Conservation (phyloP, 768 basidiomycete species). For the Kockovaella imperatae region DNA sequence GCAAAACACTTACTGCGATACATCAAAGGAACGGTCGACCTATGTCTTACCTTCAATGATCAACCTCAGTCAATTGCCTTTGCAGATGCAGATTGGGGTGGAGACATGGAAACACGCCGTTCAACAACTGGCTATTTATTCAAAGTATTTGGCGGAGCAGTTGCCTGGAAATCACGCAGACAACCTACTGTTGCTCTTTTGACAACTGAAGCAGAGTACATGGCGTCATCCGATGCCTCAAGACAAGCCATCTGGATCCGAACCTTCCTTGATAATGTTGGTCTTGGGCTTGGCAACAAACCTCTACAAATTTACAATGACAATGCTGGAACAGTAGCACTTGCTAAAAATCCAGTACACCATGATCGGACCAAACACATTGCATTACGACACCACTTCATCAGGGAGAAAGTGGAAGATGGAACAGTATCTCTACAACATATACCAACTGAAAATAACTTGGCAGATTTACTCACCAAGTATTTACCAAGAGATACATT, state of each 20-base stretch:
- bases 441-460: no score
- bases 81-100: slow-evolving; percentile 45
- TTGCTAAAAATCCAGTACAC: slow-evolving; percentile 3
- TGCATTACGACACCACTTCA: slow-evolving; percentile 1
- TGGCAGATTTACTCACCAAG: no score
- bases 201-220: slow-evolving; percentile 47
- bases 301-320: neutral
- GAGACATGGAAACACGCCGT: slow-evolving; percentile 25
- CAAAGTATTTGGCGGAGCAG: slow-evolving; percentile 44
- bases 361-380: slow-evolving; percentile 3
- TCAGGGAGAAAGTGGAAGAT: neutral
- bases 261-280: slow-evolving; percentile 13
- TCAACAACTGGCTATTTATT: slow-evolving; percentile 45
- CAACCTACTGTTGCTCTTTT: slow-evolving; percentile 5
- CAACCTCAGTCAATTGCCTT: slow-evolving; percentile 18
- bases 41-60: slow-evolving; percentile 32
- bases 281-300: neutral
- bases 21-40: slow-evolving; percentile 42
- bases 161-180: slow-evolving; percentile 42
- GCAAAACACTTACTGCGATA: slow-evolving; percentile 48
- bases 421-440: neutral
- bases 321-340: neutral
- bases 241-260: slow-evolving; percentile 46
- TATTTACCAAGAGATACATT: no score
- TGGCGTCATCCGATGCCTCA: slow-evolving; percentile 43